Conservation (phyloP, 805 yeast species). For the Saturnispora serradocipensis region DNA sequence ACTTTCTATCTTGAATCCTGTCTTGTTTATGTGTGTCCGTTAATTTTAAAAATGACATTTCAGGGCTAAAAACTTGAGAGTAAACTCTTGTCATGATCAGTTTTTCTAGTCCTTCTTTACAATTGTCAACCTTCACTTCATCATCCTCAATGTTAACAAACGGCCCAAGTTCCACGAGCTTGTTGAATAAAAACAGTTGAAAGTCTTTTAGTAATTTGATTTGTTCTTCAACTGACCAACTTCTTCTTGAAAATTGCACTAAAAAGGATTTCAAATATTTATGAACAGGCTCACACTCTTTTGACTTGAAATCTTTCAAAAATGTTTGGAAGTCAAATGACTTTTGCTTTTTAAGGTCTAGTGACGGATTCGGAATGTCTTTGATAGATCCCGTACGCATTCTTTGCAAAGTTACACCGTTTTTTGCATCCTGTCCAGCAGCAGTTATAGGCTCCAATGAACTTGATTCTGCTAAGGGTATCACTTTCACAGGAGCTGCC, state of each 20-base stretch:
- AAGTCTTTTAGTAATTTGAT: constrained; percentile 70
- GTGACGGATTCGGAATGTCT: constrained; percentile 25
- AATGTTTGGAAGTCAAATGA: constrained; percentile 81
- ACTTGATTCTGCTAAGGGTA: background rate
- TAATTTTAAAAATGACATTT: constrained; percentile 31
- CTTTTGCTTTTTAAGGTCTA: constrained; percentile 20
- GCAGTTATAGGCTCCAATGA: background rate
- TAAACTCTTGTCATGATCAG: constrained; percentile 83
- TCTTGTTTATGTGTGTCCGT: constrained; percentile 56
- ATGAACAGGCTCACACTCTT: constrained; percentile 81
- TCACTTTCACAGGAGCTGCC: background rate
- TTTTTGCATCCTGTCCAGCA: background rate
- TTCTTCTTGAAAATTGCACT: constrained; percentile 58
- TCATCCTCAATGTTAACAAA: constrained; percentile 51
- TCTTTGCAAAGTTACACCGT: background rate
- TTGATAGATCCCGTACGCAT: constrained; percentile 10
- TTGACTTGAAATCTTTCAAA: constrained; percentile 57
- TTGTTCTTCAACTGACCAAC: constrained; percentile 73
- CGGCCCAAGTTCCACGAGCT: constrained; percentile 58
- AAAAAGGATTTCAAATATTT: constrained; percentile 80
- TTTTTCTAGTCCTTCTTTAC: constrained; percentile 88
- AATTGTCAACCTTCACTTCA: constrained; percentile 52
- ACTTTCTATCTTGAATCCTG: constrained; percentile 56
- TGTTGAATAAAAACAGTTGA: constrained; percentile 57
- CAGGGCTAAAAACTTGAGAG: constrained; percentile 70